Percentiles rank a stretch among this genome's conserved stretches.
Conservation (phyloP, 2,329 filamentous ascomycete genomes). For the Raffaelea ambrosiae region DNA sequence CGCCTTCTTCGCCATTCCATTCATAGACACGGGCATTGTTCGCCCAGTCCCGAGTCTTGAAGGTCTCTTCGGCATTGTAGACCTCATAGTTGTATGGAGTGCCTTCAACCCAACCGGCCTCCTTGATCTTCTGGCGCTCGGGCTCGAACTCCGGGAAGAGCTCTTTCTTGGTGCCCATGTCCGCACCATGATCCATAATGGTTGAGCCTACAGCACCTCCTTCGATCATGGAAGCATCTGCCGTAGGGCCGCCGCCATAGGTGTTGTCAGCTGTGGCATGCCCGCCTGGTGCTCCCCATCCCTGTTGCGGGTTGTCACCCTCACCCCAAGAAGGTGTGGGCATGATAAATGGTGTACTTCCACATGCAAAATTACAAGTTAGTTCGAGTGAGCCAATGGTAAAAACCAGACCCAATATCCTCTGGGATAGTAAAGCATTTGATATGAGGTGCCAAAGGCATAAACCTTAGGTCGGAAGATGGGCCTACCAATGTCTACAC, state of each 20-base stretch:
- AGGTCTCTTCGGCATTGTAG: constrained; percentile 13
- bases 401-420: no score
- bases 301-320: background rate
- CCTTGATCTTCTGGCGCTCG: constrained; percentile 17
- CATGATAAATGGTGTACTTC: background rate
- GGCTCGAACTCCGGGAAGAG: constrained; percentile 9
- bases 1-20: constrained; percentile 79
- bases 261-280: background rate
- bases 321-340: constrained; percentile 1
- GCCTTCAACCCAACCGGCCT: constrained; percentile 36
- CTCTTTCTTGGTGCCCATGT: constrained; percentile 9
- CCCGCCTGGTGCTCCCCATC: background rate
- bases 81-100: constrained; percentile 40
- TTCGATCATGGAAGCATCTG: background rate
- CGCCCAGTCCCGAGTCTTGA: constrained; percentile 30
- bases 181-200: constrained; percentile 8
- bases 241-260: background rate
- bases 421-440: constrained; percentile 31
- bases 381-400: no score
- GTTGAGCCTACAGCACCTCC: background rate
- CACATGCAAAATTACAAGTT: no score
- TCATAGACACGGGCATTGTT: constrained; percentile 62
- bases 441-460: no score
- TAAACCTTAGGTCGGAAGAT: no score
- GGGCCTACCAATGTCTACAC: no score